Percentiles rank a stretch among this genome's conserved stretches.
phyloP scores from a whole-genome alignment of 305 asterid species.

The Fraxinus sp. region DNA sequence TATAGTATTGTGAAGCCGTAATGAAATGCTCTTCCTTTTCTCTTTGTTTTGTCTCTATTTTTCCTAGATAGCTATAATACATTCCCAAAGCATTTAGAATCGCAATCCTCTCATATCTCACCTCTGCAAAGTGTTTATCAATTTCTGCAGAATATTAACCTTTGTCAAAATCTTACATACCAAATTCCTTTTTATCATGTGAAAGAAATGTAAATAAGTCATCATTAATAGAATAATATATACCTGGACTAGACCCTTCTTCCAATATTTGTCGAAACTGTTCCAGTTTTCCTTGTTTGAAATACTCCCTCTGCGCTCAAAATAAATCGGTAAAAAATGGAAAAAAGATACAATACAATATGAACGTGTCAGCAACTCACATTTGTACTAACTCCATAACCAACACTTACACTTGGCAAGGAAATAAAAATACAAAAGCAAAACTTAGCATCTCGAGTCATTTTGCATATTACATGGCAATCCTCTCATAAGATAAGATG shows the following conservation, averaged over 20 bases:
- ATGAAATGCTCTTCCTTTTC: conserved; percentile 86
- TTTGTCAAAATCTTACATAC: conserved; percentile 5
- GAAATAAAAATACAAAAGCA: conserved; percentile 9
- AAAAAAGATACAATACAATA: background rate
- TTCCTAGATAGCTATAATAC: conserved; percentile 86
- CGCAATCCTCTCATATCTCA: conserved; percentile 91
- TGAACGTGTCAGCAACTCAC: conserved; percentile 8
- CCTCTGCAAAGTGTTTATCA: conserved; percentile 94
- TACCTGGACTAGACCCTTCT: conserved; percentile 99
- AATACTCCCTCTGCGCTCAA: conserved; percentile 86
- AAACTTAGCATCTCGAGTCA: background rate
- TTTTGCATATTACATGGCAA: conserved; percentile 9
- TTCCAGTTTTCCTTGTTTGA: conserved; percentile 88
- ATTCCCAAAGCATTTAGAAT: conserved; percentile 94
- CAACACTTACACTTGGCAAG: conserved; percentile 14
- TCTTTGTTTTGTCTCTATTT: conserved; percentile 74
- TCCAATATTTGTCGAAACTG: conserved; percentile 90
- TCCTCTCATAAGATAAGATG: background rate
- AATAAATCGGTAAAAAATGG: background rate
- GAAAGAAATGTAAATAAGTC: conserved; percentile 6
- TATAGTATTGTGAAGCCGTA: conserved; percentile 87
- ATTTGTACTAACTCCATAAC: background rate
- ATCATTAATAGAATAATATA: background rate
- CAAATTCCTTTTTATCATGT: background rate
- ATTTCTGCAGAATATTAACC: conserved; percentile 61